Evolutionary conservation across 345 rosid species (phyloP), one percentile per base, ranked within the genome.

Genomic region (Trapa incisa): DNA sequence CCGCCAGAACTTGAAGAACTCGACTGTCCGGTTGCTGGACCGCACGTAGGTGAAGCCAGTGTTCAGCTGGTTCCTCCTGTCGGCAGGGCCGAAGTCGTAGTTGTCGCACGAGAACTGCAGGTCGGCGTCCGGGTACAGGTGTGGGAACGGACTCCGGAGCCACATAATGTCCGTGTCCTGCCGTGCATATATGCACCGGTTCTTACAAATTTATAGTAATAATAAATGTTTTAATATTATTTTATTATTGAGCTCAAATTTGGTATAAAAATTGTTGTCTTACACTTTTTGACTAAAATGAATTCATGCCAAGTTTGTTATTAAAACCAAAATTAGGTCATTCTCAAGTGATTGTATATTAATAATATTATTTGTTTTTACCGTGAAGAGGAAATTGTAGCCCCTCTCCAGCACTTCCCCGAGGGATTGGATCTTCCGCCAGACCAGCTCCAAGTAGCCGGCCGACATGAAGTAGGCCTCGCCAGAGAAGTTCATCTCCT

Each of bases 61-160:
- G 13, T 91, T 91, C 0, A 86, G 88, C 14, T 12, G 15, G 54
- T 88, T 91, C 1, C 67, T 70, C 65, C 58, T 66, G 65, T 79
- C 72, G 8, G 54, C 65, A 12, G 93, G 72, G 47, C 79, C 69
- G 42, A 93, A 91, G 0, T 4, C 3, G 67, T 76, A 89, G 35
- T 50, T 2, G 68, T 91, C 97, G 53, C 97, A 91, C 0, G 97
- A 93, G 57, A 91, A 88, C 64, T 91, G 97, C 53, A 91, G 89
- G 77, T 91, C 97, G 29, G 71, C 88, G 29, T 22, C 29, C 29
- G 29, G 29, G 29, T 22, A 22, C 29, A 22, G 29, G 29, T 22
- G 29, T 0, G 36, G 81, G 85, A 71, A 91, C 29, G 29, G 29
- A 22, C 29, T 22, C 29, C 29, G 29, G 29, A 22, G 29, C 29